These are phyloP conservation scores for Dipodascopsis uninucleata DNA, from an alignment of 805 yeast species.

Conservation along the genomic window DNA sequence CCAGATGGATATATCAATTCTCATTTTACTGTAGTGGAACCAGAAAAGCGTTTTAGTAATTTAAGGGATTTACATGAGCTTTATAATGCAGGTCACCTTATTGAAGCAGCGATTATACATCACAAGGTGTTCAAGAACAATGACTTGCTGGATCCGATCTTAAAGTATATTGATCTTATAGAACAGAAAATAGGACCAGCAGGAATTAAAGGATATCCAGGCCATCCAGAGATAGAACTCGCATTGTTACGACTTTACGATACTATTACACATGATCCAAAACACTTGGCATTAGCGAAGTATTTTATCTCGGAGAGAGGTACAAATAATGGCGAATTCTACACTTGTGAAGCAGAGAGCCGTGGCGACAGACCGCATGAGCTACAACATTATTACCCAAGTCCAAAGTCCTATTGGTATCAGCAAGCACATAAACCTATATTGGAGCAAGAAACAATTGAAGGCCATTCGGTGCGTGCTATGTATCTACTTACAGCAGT, in stretches of 20 bases:
- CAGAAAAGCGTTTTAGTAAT: conserved; percentile 23
- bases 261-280: conserved; percentile 26
- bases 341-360: conserved; percentile 23
- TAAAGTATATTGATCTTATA: conserved; percentile 30
- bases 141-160: conserved; percentile 25
- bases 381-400: conserved; percentile 14
- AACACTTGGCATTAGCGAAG: conserved; percentile 27
- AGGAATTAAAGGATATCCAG: conserved; percentile 32
- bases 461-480: conserved; percentile 33
- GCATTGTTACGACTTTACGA: conserved; percentile 31
- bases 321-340: conserved; percentile 29
- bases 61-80: conserved; percentile 25
- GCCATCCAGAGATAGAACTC: conserved; percentile 34
- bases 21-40: conserved; percentile 30
- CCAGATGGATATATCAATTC: conserved; percentile 33
- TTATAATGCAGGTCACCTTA: conserved; percentile 31
- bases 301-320: conserved; percentile 33
- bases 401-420: conserved; percentile 31
- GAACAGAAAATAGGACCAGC: conserved; percentile 29
- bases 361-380: conserved; percentile 28
- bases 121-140: conserved; percentile 27
- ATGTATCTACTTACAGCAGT: conserved; percentile 31
- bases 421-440: conserved; percentile 30
- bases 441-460: conserved; percentile 25
- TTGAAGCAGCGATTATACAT: conserved; percentile 33